Percentiles rank a stretch among this genome's conserved stretches.
phyloP scores from a whole-genome alignment of 805 yeast species.

The Clavispora phyllophila region DNA sequence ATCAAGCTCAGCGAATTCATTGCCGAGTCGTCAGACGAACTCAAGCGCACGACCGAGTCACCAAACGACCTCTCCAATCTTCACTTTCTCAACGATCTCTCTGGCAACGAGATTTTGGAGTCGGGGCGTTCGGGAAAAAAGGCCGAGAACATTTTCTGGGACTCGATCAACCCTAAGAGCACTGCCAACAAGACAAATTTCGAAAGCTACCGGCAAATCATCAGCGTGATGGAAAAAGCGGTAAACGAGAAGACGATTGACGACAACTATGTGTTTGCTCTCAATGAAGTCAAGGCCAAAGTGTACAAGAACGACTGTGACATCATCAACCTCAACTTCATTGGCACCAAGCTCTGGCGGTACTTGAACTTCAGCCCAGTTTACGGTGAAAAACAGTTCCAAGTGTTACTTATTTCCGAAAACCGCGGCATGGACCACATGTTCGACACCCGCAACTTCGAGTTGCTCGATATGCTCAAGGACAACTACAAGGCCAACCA shows the following conservation, averaged over 20 bases:
- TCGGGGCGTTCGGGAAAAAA: too few species aligned
- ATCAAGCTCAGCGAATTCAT: constrained; percentile 33
- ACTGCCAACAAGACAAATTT: constrained; percentile 16
- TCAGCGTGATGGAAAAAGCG: constrained; percentile 7
- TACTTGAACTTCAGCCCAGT: constrained; percentile 53
- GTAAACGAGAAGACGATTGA: too few species aligned
- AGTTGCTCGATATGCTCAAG: constrained; percentile 38
- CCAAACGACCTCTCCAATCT: constrained; percentile 22
- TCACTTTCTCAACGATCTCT: constrained; percentile 34
- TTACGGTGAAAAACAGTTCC: constrained; percentile 45
- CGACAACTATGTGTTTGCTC: constrained; percentile 16
- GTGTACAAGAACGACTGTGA: constrained; percentile 30
- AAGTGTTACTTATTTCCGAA: constrained; percentile 44
- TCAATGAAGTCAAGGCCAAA: constrained; percentile 23
- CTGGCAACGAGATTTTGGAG: constrained; percentile 23
- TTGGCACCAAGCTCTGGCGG: constrained; percentile 52
- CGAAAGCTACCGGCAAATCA: constrained; percentile 17
- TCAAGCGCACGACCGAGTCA: constrained; percentile 8
- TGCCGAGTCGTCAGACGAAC: constrained; percentile 12
- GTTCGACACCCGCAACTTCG: constrained; percentile 23
- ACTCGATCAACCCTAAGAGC: constrained; percentile 19
- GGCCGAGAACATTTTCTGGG: constrained; percentile 31
- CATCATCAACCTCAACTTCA: constrained; percentile 41
- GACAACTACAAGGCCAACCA: constrained; percentile 44
- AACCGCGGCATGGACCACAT: constrained; percentile 6